Conservation (phyloP, 2,329 filamentous ascomycete genomes). For the Alternaria novae-zelandiae region DNA sequence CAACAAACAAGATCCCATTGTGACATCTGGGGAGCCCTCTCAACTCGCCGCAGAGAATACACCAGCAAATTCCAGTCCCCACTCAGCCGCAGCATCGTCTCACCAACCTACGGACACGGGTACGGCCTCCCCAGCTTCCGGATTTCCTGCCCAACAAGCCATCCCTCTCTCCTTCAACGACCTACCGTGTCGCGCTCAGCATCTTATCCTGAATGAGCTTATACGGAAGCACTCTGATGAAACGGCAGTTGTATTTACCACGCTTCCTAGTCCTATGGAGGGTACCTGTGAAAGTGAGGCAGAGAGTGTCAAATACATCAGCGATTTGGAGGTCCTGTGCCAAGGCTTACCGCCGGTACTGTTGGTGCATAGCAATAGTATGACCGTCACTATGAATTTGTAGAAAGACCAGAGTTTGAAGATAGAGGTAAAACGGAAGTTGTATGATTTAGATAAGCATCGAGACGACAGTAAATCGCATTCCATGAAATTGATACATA, state of each 20-base stretch:
- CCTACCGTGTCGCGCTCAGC: conserved; percentile 81
- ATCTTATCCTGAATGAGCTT: conserved; percentile 85
- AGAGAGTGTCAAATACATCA: conserved; percentile 76
- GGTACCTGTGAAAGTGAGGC: conserved; percentile 74
- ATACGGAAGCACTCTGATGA: conserved; percentile 59
- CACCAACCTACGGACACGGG: neutral
- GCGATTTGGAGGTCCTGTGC: conserved; percentile 79
- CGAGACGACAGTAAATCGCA: neutral
- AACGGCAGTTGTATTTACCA: conserved; percentile 82
- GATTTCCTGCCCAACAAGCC: conserved; percentile 65
- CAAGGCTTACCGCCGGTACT: conserved; percentile 76
- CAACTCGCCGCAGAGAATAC: neutral
- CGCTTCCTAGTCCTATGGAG: conserved; percentile 79
- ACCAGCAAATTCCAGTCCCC: neutral
- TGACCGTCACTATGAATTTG: conserved; percentile 83
- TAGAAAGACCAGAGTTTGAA: conserved; percentile 39
- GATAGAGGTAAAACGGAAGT: neutral
- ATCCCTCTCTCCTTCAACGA: conserved; percentile 84
- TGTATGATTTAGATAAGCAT: neutral
- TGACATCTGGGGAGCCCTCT: conserved; percentile 9
- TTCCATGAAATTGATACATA: neutral
- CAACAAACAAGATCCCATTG: conserved; percentile 28
- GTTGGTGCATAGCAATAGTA: conserved; percentile 84
- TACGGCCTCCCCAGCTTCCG: conserved; percentile 37
- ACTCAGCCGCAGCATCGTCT: neutral